These are phyloP conservation scores for Phytophthora syringae DNA, from an alignment of 352 stramenopile species.

Conservation along the genomic window DNA sequence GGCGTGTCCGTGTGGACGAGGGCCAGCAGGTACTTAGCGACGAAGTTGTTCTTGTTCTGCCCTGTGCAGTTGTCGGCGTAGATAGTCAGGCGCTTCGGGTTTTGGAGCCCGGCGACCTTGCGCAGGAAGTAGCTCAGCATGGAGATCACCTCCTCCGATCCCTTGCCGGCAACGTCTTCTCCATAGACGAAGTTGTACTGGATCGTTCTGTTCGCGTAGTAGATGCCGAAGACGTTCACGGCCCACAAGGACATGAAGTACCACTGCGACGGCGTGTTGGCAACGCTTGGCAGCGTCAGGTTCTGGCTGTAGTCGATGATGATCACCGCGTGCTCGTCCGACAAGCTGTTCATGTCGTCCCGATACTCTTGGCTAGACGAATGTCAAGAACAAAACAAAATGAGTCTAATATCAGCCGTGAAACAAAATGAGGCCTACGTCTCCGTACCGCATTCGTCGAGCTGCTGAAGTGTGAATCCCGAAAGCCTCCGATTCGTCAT, in stretches of 20 bases:
- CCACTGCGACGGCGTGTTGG: conserved; percentile 14
- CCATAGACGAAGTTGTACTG: conserved; percentile 29
- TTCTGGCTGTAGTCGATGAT: conserved; percentile 34
- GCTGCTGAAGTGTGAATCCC: conserved; percentile 1
- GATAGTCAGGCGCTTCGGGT: too few relatives aligned
- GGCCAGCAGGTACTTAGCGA: conserved; percentile 3
- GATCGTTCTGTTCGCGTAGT: conserved; percentile 6
- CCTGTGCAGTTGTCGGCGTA: conserved; percentile 25
- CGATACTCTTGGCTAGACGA: neutral
- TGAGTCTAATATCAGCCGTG: conserved; percentile 4
- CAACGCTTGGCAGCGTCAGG: conserved; percentile 15
- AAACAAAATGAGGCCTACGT: neutral
- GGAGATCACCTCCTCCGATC: conserved; percentile 15
- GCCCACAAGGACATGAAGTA: conserved; percentile 21
- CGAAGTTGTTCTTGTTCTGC: conserved; percentile 35
- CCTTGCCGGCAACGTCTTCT: conserved; percentile 4
- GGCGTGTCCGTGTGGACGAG: neutral
- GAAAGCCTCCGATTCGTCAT: conserved; percentile 13
- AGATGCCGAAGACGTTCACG: conserved; percentile 26
- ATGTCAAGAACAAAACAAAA: conserved; percentile 5
- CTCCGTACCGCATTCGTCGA: conserved; percentile 17
- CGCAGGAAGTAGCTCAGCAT: conserved; percentile 21
- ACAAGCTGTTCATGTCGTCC: too few relatives aligned
- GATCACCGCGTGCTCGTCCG: conserved; percentile 3
- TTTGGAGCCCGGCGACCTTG: too few relatives aligned